Percentiles rank a stretch among this genome's conserved stretches.
These are phyloP conservation scores for Xylariales sp. DNA, from an alignment of 2,329 filamentous ascomycete species.

Conservation along the genomic window DNA sequence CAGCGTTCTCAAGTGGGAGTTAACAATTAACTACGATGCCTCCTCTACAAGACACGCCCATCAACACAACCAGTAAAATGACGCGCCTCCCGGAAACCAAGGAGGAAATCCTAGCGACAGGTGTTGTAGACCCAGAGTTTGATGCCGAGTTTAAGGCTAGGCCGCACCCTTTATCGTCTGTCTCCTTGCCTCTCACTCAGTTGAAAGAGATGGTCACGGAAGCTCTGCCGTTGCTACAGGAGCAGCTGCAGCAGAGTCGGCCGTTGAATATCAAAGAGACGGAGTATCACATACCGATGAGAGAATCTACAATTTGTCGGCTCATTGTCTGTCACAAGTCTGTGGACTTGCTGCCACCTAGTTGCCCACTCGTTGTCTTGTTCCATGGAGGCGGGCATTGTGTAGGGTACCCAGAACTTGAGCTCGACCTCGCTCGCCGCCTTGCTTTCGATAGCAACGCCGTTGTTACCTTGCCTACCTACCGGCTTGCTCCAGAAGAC, in stretches of 20 bases:
- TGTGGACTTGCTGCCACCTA: background rate
- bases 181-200: slow-evolving; percentile 1
- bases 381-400: slow-evolving; percentile 12
- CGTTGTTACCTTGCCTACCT: slow-evolving; percentile 20
- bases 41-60: too few relatives aligned
- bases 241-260: slow-evolving; percentile 2
- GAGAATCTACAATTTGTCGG: slow-evolving; percentile 7
- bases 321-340: slow-evolving; percentile 6
- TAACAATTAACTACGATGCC: too few relatives aligned
- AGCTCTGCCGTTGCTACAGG: slow-evolving; percentile 1
- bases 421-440: slow-evolving; percentile 9
- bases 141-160: slow-evolving; percentile 9
- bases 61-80: too few relatives aligned
- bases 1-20: too few relatives aligned
- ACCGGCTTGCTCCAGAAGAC: slow-evolving; percentile 53
- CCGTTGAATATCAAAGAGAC: slow-evolving; percentile 8
- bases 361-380: slow-evolving; percentile 10
- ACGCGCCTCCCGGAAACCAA: slow-evolving; percentile 1
- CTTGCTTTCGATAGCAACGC: slow-evolving; percentile 9
- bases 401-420: slow-evolving; percentile 10
- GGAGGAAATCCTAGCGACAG: slow-evolving; percentile 10
- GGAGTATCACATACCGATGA: slow-evolving; percentile 8
- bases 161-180: slow-evolving; percentile 7
- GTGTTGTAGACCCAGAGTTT: slow-evolving; percentile 9
- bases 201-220: slow-evolving; percentile 5